Evolutionary conservation across 768 basidiomycete species (phyloP), one percentile per base, ranked within the genome.

Genomic region (Tricholoma flavovirens): DNA sequence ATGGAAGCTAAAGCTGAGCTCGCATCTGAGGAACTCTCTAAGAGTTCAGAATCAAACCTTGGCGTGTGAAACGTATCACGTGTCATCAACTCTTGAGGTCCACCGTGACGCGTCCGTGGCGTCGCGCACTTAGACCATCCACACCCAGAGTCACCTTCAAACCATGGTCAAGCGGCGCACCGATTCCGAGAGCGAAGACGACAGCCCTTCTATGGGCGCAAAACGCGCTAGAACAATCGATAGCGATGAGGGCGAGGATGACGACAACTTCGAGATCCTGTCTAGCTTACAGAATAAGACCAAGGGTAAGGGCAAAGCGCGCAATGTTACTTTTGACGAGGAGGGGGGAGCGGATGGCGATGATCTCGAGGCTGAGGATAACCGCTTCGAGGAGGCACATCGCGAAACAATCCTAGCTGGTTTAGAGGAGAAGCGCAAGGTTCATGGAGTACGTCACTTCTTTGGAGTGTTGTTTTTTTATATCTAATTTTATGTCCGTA

Each of bases 311-410:
- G 52, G 59, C 49, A 73, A 70, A 63, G 65, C 69, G 21, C 64
- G 61, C 26, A 22, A 67, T 21, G 33, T 24, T 21, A n/a, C 49
- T 7, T 29, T 35, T 9, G 40, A 60, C 15, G 49, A 15, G 2
- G 59, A 67, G n/a, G 66, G 62, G 30, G 71, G 71, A 4, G 64
- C 60, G 21, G 71, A 70, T 4, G 67, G 72, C 6, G 72, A 70
- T 8, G 75, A 74, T 9, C 70, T 77, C 51, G 80, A 83, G 55
- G 79, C 79, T 30, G 81, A 82, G n/a, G 86, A 88, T 54, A 80
- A 82, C 58, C 72, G 76, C 64, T 85, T 88, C 56, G 88, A 90
- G 59, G 77, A 80, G 56, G 76, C 82, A 49, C 74, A 86, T 53
- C 80, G 79, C 8, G 82, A 78, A 43, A 74, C 71, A 35, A 76